A percentile compares a stretch with the other conserved stretches of the same genome.
These are phyloP conservation scores for Sarocladium kiliense DNA, from an alignment of 2,329 filamentous ascomycete species.

Conservation along the genomic window DNA sequence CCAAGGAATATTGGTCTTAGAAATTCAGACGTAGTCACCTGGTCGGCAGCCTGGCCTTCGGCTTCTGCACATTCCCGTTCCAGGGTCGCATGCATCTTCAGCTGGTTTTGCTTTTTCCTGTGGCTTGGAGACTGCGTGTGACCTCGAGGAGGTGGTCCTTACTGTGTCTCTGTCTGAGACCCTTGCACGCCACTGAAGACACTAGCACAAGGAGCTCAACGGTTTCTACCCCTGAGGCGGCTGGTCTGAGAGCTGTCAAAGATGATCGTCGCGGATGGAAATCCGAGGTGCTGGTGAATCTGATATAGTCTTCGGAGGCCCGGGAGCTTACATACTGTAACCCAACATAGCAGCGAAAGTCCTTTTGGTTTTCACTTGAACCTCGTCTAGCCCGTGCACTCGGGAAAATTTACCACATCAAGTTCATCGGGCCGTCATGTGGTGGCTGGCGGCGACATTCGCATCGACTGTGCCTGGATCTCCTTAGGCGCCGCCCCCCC, in stretches of 20 bases:
- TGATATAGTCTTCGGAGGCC: no score
- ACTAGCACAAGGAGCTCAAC: background rate
- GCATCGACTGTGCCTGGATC: background rate
- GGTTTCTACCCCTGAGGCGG: background rate
- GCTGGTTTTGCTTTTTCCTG: background rate
- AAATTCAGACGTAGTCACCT: background rate
- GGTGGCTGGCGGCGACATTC: background rate
- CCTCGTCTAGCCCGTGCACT: background rate
- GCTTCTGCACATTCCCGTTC: background rate
- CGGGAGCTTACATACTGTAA: no score
- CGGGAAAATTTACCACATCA: background rate
- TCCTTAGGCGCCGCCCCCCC: background rate
- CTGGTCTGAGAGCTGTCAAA: background rate
- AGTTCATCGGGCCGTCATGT: background rate
- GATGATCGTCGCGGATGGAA: background rate
- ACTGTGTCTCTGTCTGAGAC: background rate
- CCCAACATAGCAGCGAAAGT: no score
- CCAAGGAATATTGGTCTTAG: background rate
- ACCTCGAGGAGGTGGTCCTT: background rate
- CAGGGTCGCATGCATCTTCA: background rate
- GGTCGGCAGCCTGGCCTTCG: background rate
- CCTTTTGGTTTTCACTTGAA: no score
- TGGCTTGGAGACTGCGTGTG: background rate
- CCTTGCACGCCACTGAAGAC: slow-evolving; percentile 1
- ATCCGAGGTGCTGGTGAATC: background rate